A percentile compares a stretch with the other conserved stretches of the same genome.
Evolutionary conservation across 1,139 yeast genomes (phyloP).

Genomic region (Yamadazyma conglobata): DNA sequence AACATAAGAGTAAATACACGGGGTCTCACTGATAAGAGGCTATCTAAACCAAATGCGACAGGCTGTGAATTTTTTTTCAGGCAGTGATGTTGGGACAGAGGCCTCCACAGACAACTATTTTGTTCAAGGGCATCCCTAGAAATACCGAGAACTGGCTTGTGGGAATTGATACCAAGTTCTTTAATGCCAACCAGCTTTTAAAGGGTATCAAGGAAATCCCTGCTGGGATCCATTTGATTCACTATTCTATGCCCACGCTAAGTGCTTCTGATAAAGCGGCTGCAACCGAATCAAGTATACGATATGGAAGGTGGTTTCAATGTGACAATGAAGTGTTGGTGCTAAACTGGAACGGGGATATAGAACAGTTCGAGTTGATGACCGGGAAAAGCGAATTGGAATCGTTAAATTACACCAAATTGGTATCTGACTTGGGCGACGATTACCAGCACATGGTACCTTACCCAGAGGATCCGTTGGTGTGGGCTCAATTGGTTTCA

Average conservation of each 20-base stretch:
- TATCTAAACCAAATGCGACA: too few species aligned
- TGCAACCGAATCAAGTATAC: conserved; percentile 14
- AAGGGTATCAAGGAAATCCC: conserved; percentile 28
- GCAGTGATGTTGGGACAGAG: too few species aligned
- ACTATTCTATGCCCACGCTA: conserved; percentile 21
- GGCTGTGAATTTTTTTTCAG: too few species aligned
- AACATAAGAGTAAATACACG: conserved; percentile 22
- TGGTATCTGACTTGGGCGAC: conserved; percentile 17
- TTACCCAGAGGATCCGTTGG: conserved; percentile 19
- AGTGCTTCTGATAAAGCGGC: conserved; percentile 5
- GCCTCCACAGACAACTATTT: conserved; percentile 25
- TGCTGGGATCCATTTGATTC: conserved; percentile 26
- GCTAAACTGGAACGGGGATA: conserved; percentile 21
- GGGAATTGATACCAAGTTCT: conserved; percentile 30
- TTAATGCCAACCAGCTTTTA: conserved; percentile 19
- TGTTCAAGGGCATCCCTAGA: conserved; percentile 17
- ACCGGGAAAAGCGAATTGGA: conserved; percentile 19
- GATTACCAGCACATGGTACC: conserved; percentile 21
- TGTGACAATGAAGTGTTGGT: conserved; percentile 21
- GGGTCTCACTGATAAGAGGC: too few species aligned
- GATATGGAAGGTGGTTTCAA: conserved; percentile 28
- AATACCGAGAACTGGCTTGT: conserved; percentile 20
- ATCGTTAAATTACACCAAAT: conserved; percentile 19
- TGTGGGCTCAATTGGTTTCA: conserved; percentile 18
- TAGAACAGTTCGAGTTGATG: conserved; percentile 20